These are phyloP conservation scores for Mortierella hygrophila DNA, from an alignment of 192 early-diverging fungal genomes.

Conservation along the genomic window DNA sequence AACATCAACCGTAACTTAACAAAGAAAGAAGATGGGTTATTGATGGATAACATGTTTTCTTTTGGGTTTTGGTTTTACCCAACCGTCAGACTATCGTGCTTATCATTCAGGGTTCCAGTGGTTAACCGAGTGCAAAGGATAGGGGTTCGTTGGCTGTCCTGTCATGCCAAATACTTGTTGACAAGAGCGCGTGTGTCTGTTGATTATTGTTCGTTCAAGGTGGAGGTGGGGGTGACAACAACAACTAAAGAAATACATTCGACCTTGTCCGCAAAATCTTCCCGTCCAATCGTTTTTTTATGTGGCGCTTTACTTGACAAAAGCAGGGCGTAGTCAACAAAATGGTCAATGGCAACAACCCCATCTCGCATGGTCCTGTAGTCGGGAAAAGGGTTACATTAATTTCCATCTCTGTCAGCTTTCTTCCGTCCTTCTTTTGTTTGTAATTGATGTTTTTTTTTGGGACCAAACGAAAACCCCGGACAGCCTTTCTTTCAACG, in stretches of 20 bases:
- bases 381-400: neutral
- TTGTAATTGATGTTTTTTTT: too few species aligned
- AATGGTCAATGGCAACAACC: neutral
- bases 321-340: neutral
- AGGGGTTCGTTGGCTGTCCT: neutral
- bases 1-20: neutral
- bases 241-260: neutral
- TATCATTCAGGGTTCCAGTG: neutral
- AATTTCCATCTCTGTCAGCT: neutral
- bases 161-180: neutral
- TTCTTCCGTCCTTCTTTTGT: neutral
- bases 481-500: neutral
- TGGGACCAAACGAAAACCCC: too few species aligned
- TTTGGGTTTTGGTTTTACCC: neutral
- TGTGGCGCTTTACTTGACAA: neutral
- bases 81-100: neutral
- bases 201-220: neutral
- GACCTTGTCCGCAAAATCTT: neutral
- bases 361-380: too few species aligned
- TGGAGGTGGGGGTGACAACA: neutral
- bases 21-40: neutral
- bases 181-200: neutral
- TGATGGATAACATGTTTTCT: neutral
- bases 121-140: neutral
- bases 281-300: conserved; percentile 5